Evolutionary conservation across 768 basidiomycete genomes (phyloP).

Genomic region (Asterophora parasitica): DNA sequence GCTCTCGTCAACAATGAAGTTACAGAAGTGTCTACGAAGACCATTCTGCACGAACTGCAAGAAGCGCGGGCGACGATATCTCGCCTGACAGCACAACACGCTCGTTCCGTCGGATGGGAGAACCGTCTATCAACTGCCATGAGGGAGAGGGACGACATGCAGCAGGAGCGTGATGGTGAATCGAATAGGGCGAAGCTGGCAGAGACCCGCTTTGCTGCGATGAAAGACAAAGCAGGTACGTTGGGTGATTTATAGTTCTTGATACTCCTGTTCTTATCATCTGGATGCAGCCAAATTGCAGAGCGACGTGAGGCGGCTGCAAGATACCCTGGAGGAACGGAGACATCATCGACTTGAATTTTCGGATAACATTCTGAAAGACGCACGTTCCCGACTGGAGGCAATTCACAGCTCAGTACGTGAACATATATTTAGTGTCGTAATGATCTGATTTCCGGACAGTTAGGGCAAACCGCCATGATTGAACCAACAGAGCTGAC

Average conservation of each 20-base stretch:
- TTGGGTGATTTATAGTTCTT: conserved; percentile 6
- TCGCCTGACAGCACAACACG: conserved; percentile 63
- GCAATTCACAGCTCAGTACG: conserved; percentile 53
- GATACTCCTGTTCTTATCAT: conserved; percentile 1
- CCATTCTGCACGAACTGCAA: conserved; percentile 67
- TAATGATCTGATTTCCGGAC: conserved; percentile 21
- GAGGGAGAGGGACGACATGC: conserved; percentile 79
- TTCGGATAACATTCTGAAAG: conserved; percentile 62
- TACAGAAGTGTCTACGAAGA: conserved; percentile 73
- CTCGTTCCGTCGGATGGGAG: conserved; percentile 68
- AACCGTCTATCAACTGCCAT: conserved; percentile 56
- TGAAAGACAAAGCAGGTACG: conserved; percentile 66
- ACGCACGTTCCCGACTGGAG: conserved; percentile 60
- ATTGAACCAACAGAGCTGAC: conserved; percentile 57
- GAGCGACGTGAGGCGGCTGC: conserved; percentile 57
- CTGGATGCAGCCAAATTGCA: conserved; percentile 57
- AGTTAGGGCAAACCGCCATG: conserved; percentile 36
- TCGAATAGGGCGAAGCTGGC: conserved; percentile 61
- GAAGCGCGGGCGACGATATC: conserved; percentile 65
- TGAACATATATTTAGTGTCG: conserved; percentile 2
- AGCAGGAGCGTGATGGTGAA: conserved; percentile 76
- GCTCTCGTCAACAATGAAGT: conserved; percentile 79
- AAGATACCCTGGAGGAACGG: conserved; percentile 58
- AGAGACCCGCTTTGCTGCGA: conserved; percentile 57
- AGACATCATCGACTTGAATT: conserved; percentile 57